Evolutionary conservation across 345 rosid genomes (phyloP).

Genomic region (Hibiscus trionum): DNA sequence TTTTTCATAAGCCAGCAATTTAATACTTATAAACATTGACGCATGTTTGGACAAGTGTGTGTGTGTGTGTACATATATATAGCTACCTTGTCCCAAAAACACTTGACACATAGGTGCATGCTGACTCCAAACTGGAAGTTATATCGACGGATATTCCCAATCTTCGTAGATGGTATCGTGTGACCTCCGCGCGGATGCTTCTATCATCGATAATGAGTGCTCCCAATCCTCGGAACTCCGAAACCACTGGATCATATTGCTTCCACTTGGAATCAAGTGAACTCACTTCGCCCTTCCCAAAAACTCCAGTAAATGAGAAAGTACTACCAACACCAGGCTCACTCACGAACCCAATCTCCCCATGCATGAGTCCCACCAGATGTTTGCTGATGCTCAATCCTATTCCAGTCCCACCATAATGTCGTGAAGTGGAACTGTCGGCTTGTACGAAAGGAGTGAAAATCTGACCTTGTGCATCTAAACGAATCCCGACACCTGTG

Average conservation of each 20-base stretch:
- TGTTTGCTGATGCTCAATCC: slow-evolving; percentile 90
- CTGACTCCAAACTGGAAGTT: slow-evolving; percentile 37
- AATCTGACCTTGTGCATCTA: slow-evolving; percentile 64
- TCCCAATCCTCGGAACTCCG: slow-evolving; percentile 50
- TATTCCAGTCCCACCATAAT: slow-evolving; percentile 94
- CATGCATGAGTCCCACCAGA: slow-evolving; percentile 87
- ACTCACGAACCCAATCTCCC: slow-evolving; percentile 90
- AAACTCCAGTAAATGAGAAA: slow-evolving; percentile 71
- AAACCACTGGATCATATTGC: slow-evolving; percentile 33
- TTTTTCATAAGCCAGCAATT: not conserved
- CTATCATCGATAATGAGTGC: slow-evolving; percentile 74
- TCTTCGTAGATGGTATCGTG: slow-evolving; percentile 65
- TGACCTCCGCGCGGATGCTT: slow-evolving; percentile 70
- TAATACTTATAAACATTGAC: not conserved
- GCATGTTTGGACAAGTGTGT: not conserved
- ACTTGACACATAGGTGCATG: slow-evolving; percentile 31
- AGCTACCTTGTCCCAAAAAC: slow-evolving; percentile 35
- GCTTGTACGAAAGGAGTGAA: slow-evolving; percentile 98
- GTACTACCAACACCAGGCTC: slow-evolving; percentile 68
- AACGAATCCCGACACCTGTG: slow-evolving; percentile 85
- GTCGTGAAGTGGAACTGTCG: slow-evolving; percentile 93
- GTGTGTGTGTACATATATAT: no score
- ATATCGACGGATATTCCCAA: slow-evolving; percentile 50
- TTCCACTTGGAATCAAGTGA: slow-evolving; percentile 36
- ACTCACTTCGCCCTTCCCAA: slow-evolving; percentile 41